Percentiles rank a stretch among this genome's conserved stretches.
Evolutionary conservation across 345 rosid species (phyloP).

Genomic region (Hibiscus syriacus): DNA sequence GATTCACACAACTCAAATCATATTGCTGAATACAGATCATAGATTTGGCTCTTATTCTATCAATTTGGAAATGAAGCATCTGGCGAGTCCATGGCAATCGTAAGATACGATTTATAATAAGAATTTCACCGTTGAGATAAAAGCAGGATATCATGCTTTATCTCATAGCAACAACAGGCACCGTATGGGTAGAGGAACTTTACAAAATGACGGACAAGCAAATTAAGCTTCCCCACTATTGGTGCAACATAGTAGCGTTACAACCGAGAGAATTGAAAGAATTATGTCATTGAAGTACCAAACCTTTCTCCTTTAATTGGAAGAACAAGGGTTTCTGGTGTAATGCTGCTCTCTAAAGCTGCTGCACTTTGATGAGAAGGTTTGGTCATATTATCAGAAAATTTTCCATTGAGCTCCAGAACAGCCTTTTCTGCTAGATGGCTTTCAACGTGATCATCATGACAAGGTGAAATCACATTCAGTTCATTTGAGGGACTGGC

Average conservation of each 20-base stretch:
- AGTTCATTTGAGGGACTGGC: constrained; percentile 45
- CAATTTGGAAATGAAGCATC: neutral
- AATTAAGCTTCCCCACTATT: neutral
- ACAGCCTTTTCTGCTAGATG: constrained; percentile 29
- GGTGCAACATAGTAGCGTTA: neutral
- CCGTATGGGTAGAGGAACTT: neutral
- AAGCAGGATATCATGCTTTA: neutral
- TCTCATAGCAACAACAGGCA: neutral
- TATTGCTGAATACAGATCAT: neutral
- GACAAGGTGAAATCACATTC: constrained; percentile 30
- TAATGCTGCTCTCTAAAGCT: constrained; percentile 23
- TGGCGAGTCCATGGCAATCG: neutral
- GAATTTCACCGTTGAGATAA: neutral
- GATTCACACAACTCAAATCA: neutral
- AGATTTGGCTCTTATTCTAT: neutral
- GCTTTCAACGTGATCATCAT: constrained; percentile 32
- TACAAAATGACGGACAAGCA: neutral
- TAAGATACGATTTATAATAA: neutral
- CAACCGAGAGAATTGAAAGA: neutral
- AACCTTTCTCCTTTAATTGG: constrained; percentile 57
- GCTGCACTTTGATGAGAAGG: constrained; percentile 35
- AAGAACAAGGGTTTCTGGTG: constrained; percentile 29
- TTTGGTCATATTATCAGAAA: constrained; percentile 27
- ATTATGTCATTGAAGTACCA: constrained; percentile 13
- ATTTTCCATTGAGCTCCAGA: constrained; percentile 34